phyloP scores from a whole-genome alignment of 2,329 filamentous ascomycete genomes.

The Cadophora sp. region DNA sequence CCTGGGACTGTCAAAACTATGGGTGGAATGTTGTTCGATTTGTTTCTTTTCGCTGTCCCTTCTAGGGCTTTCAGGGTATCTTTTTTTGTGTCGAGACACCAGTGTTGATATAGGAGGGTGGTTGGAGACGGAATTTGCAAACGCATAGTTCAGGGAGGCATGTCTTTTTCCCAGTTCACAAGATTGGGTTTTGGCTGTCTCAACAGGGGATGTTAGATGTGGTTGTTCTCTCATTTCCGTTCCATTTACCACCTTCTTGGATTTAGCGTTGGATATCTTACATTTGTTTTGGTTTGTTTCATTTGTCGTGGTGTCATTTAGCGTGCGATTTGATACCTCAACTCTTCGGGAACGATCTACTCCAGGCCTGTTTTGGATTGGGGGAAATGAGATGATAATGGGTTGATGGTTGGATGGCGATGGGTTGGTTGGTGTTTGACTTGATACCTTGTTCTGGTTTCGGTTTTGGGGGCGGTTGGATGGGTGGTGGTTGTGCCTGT shows the following conservation, averaged over 20 bases:
- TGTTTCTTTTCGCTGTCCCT: slow-evolving; percentile 28
- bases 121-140: slow-evolving; percentile 17
- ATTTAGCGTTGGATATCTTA: slow-evolving; percentile 6
- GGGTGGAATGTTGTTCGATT: slow-evolving; percentile 28
- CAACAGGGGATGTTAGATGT: slow-evolving; percentile 31
- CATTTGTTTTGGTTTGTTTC: background rate
- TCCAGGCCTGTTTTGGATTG: background rate
- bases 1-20: slow-evolving; percentile 39
- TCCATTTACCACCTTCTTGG: slow-evolving; percentile 4
- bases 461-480: background rate
- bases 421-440: slow-evolving; percentile 1
- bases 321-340: slow-evolving; percentile 16
- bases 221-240: slow-evolving; percentile 17
- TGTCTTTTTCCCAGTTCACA: slow-evolving; percentile 52
- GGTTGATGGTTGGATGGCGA: slow-evolving; percentile 2
- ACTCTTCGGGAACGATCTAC: slow-evolving; percentile 1
- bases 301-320: background rate
- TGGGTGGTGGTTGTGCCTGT: background rate
- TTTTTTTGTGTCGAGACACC: slow-evolving; percentile 19
- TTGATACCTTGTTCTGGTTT: slow-evolving; percentile 1
- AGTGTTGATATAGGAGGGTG: slow-evolving; percentile 25
- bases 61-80: slow-evolving; percentile 38
- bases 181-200: slow-evolving; percentile 41
- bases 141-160: slow-evolving; percentile 47
- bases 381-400: slow-evolving; percentile 6